Conservation (phyloP, 352 stramenopile species). For the Pythium rishiriense region DNA sequence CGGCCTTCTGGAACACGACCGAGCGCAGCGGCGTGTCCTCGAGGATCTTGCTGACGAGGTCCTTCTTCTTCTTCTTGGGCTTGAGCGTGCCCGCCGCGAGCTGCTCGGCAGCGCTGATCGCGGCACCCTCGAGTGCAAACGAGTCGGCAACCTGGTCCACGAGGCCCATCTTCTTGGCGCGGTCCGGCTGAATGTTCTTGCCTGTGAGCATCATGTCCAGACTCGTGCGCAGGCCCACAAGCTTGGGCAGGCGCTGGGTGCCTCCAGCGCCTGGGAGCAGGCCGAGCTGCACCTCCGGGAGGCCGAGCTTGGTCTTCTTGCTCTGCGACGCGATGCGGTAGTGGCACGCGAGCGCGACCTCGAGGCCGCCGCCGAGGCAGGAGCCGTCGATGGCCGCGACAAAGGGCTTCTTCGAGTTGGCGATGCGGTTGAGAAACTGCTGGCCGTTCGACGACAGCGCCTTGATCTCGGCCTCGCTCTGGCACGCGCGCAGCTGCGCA, state of each 20-base stretch:
- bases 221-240: slow-evolving; percentile 92
- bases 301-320: slow-evolving; percentile 95
- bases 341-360: slow-evolving; percentile 97
- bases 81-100: slow-evolving; percentile 92
- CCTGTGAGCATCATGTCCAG: slow-evolving; percentile 98
- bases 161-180: slow-evolving; percentile 97
- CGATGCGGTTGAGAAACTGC: slow-evolving; percentile 91
- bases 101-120: slow-evolving; percentile 87
- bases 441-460: slow-evolving; percentile 92
- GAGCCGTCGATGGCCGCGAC: slow-evolving; percentile 97
- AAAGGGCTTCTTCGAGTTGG: slow-evolving; percentile 92
- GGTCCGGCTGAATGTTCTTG: slow-evolving; percentile 95
- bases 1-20: slow-evolving; percentile 94
- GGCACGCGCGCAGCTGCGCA: slow-evolving; percentile 89
- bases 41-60: slow-evolving; percentile 85
- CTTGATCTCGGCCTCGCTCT: slow-evolving; percentile 92
- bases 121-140: slow-evolving; percentile 89
- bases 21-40: slow-evolving; percentile 94
- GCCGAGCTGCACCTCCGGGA: slow-evolving; percentile 97
- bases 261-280: slow-evolving; percentile 97
- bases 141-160: slow-evolving; percentile 95
- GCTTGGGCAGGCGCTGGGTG: slow-evolving; percentile 94
- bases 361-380: slow-evolving; percentile 95
- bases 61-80: slow-evolving; percentile 90
- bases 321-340: slow-evolving; percentile 96